Evolutionary conservation across 2,329 filamentous ascomycete species (phyloP), one percentile per base, ranked within the genome.

Genomic region (Alternaria angustiovoidea): DNA sequence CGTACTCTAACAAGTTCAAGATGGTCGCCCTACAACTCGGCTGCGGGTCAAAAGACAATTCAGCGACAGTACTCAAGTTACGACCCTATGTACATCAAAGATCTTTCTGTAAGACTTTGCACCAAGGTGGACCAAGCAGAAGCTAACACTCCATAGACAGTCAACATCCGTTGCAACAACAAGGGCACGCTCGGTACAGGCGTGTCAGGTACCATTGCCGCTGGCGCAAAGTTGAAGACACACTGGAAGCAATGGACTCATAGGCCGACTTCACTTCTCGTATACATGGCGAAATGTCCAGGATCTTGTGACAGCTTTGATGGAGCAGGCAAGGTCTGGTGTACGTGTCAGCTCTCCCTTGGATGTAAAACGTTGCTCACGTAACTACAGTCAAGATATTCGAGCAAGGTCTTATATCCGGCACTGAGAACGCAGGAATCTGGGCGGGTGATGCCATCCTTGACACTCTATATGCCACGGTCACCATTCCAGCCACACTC

Each of bases 211-310:
- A 75, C 78, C 32, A 75, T 85, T 59, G 73, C 78, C 6, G 83
- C 85, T 5, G 85, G 85, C 36, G 66, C 75, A 18, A 81, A 78
- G 44, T 76, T 87, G 53, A 82, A 82, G 9, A 82, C 85, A 16
- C 75, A 81, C 64, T 87, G 85, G 84, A 71, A 75, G 39, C 85
- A 87, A 74, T 87, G 85, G 85, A 86, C 85, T 2, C 84, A 87
- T 70, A 74, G 79, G 39, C 85, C 87, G 63, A 83, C 85, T 3
- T 83, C 85, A 16, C 81, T 87, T 49, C 81, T 86, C 76, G 83
- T 87, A 14, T 87, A 84, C 74, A 75, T 79, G 70, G 78, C 77
- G n/a, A 81, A 84, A 58, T 86, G 85, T 73, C 72, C 82, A 3
- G 79, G 78, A 30, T 55, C 64, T 39, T 86, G 86, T 70, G 73